Evolutionary conservation across 257 asterid species (phyloP).

Genomic region (Solanum rostratum): DNA sequence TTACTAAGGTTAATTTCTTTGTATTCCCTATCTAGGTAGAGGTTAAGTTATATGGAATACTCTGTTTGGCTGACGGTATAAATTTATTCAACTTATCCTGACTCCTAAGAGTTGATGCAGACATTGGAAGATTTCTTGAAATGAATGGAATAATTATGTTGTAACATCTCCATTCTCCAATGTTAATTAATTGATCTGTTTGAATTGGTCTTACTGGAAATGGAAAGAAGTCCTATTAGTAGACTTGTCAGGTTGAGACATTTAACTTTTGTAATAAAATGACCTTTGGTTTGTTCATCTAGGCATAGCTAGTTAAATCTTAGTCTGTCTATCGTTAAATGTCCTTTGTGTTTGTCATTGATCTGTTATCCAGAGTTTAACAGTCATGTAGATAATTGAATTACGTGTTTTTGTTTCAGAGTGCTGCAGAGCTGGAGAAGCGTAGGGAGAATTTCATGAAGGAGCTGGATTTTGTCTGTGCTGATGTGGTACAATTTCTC

Average conservation of each 20-base stretch:
- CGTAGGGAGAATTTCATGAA: slow-evolving; percentile 81
- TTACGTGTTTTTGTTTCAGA: slow-evolving; percentile 27
- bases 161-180: not conserved
- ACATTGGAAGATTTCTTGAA: not conserved
- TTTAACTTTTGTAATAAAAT: not conserved
- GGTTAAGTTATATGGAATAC: not conserved
- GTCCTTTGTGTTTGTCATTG: not conserved
- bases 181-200: not conserved
- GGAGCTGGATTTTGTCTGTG: slow-evolving; percentile 88
- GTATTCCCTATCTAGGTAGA: not conserved
- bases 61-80: not conserved
- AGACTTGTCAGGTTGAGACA: not conserved
- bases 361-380: not conserved
- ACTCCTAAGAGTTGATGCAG: not conserved
- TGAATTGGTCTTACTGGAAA: not conserved
- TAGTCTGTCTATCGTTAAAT: not conserved
- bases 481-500: slow-evolving; percentile 69
- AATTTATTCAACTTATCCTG: not conserved
- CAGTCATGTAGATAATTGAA: not conserved
- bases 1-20: slow-evolving; percentile 54
- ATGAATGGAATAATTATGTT: not conserved
- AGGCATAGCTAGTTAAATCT: not conserved
- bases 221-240: not conserved
- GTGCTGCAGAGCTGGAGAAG: slow-evolving; percentile 80
- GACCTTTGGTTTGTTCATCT: not conserved